phyloP scores from a whole-genome alignment of 352 stramenopile genomes.

The Pseudoperonospora humuli region DNA sequence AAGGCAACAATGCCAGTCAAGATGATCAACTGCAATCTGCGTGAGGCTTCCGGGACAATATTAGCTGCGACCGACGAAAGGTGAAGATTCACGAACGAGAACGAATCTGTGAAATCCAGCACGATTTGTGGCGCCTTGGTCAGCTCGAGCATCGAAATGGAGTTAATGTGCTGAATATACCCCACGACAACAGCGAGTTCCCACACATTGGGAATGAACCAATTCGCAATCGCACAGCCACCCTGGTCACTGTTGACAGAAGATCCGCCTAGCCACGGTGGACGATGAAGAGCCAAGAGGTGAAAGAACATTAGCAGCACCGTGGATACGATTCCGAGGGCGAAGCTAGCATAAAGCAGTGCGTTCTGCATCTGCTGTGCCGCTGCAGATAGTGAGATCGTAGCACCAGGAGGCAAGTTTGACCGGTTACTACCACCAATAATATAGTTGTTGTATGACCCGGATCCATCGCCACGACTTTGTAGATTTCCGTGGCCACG shows the following conservation, averaged over 20 bases:
- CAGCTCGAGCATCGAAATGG: conserved; percentile 64
- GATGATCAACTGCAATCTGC: conserved; percentile 40
- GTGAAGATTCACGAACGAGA: conserved; percentile 63
- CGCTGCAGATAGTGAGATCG: conserved; percentile 42
- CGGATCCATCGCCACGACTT: conserved; percentile 14
- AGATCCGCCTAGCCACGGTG: conserved; percentile 29
- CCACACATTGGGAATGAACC: conserved; percentile 58
- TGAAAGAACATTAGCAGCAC: conserved; percentile 54
- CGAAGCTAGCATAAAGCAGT: conserved; percentile 40
- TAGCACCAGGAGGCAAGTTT: conserved; percentile 41
- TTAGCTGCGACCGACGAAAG: conserved; percentile 32
- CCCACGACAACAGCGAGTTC: conserved; percentile 48
- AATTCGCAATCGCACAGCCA: conserved; percentile 20
- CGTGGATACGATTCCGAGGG: conserved; percentile 37
- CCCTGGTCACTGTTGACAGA: conserved; percentile 10
- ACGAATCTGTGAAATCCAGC: conserved; percentile 67
- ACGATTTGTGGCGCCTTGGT: conserved; percentile 71
- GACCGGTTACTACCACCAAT: conserved; percentile 46
- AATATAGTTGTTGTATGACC: conserved; percentile 25
- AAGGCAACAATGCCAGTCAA: conserved; percentile 67
- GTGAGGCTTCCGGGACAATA: conserved; percentile 20
- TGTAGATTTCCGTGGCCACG: conserved; percentile 15
- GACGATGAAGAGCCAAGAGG: conserved; percentile 36
- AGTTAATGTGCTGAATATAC: conserved; percentile 69
- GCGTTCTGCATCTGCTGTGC: conserved; percentile 39